phyloP scores from a whole-genome alignment of 306 rosid genomes.

The Cucurbita ficifolia region DNA sequence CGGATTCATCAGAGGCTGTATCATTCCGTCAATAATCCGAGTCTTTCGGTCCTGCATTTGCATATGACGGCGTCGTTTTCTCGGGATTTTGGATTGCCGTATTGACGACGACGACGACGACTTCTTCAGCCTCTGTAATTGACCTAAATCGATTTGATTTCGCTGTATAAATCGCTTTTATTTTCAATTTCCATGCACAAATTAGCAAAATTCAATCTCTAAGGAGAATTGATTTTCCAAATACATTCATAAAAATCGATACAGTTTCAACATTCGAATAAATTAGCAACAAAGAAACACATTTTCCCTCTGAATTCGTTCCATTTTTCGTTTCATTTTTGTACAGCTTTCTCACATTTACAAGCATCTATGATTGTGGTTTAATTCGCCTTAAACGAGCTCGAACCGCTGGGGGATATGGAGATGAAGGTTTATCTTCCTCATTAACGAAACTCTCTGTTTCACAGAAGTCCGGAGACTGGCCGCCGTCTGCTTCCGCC shows the following conservation, averaged over 20 bases:
- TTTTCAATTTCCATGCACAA: not conserved
- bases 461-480: not conserved
- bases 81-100: not conserved
- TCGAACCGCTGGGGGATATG: not conserved
- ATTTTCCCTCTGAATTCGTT: not conserved
- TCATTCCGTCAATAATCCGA: slow-evolving; percentile 15
- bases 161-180: not conserved
- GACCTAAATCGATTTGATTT: not conserved
- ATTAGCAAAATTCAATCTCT: not conserved
- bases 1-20: slow-evolving; percentile 3
- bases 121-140: not conserved
- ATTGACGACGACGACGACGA: not conserved
- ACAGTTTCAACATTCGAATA: slow-evolving; percentile 3
- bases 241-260: not conserved
- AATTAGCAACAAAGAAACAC: not conserved
- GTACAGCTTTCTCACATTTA: not conserved
- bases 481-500: not conserved
- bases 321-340: not conserved
- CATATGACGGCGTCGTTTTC: not conserved
- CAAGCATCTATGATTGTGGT: not conserved
- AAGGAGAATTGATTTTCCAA: not conserved
- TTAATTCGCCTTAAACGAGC: slow-evolving; percentile 2
- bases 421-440: slow-evolving; percentile 1
- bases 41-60: slow-evolving; percentile 2
- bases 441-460: not conserved